Base-by-base conservation (phyloP, 306 rosid species). In the Carpinus fangiana region DNA sequence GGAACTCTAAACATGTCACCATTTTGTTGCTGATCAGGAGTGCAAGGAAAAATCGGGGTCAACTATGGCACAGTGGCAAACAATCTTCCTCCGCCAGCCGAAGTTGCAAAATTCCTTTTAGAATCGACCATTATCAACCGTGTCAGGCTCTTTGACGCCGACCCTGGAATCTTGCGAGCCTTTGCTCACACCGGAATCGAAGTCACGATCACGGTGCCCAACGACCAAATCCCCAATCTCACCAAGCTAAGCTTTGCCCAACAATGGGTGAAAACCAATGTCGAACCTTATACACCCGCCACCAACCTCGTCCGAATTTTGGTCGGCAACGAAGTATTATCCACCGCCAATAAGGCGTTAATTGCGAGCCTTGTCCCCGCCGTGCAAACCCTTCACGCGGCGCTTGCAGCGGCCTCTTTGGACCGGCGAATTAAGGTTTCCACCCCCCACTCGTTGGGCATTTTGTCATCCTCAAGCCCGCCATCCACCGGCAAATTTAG, bases 381-480 rank as follows among this genome's bases (percentile, higher is more conserved):
- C 59, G 85, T 93, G 91, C 87, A 85, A 60, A 84, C 83, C 66
- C 90, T 88, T 57, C 90, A 90, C 72, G 18, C 78, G 0, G 96
- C 97, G 34, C 96, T 94, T 21, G 79, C 64, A 12, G 62, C n/a
- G 10, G 86, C 86, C 68, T 80, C 89, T 3, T 65, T 92, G 65
- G 87, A 88, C 43, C 60, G 38, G 11, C 59, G 43, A 21, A 88
- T 94, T 21, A 84, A 89, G 83, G 81, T 94, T 48, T 88, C 98
- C 1, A 85, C 96, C 4, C 97, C 97, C 17, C 97, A 90, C 60
- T 89, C 97, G 50, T 64, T 92, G 34, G 94, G 97, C 69, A 88
- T 94, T 72, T 82, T 90, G 20, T 60, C 91, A 17, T 76, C 78
- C 76, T 90, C 98, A 14, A 86, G 75, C 73, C 97, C 98, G n/a